These are phyloP conservation scores for Besnoitia besnoiti DNA, from an alignment of 169 alveolate genomes.

Conservation along the genomic window DNA sequence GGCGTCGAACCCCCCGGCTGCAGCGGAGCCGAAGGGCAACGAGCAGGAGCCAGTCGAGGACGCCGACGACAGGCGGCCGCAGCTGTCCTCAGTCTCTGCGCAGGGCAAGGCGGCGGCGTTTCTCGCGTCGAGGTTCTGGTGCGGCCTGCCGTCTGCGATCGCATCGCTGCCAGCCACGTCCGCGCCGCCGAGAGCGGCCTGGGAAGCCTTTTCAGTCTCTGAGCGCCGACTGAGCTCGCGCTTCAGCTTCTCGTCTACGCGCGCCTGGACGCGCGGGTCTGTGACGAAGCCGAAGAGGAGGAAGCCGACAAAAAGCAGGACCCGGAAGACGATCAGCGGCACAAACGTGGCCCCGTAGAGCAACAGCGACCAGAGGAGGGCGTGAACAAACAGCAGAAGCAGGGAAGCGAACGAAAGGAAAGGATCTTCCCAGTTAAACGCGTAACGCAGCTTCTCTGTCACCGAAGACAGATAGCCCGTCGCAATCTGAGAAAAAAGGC, in stretches of 20 bases:
- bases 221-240: neutral
- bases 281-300: slow-evolving; percentile 7
- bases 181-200: neutral
- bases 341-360: slow-evolving; percentile 19
- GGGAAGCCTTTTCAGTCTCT: neutral
- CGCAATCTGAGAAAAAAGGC: slow-evolving; percentile 13
- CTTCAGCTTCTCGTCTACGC: neutral
- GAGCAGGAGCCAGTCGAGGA: neutral
- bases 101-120: neutral
- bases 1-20: neutral
- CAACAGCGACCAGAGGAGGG: slow-evolving; percentile 31
- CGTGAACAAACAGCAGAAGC: slow-evolving; percentile 37
- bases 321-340: slow-evolving; percentile 59
- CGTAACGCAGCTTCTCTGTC: slow-evolving; percentile 64
- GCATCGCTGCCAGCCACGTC: neutral
- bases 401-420: slow-evolving; percentile 49
- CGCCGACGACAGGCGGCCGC: neutral
- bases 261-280: slow-evolving; percentile 17
- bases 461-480: slow-evolving; percentile 58
- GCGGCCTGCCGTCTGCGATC: neutral
- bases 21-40: neutral
- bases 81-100: neutral
- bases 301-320: slow-evolving; percentile 33
- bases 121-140: neutral
- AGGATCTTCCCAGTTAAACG: slow-evolving; percentile 72